Conservation (phyloP, 2,329 filamentous ascomycete species). For the Raffaelea ambrosiae region DNA sequence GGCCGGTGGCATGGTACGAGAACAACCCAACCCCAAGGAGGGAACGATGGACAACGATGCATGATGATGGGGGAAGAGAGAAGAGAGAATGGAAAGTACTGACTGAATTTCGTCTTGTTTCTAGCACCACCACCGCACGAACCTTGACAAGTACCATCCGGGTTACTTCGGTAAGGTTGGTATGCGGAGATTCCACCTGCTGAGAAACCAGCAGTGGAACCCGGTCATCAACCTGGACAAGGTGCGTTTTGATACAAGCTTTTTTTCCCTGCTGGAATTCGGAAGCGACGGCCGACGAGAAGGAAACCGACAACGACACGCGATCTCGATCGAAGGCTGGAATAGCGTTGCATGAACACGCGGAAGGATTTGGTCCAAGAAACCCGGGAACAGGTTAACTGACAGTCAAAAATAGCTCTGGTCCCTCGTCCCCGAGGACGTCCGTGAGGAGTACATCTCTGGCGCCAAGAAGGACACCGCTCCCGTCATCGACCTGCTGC, state of each 20-base stretch:
- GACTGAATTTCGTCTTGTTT: not conserved
- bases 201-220: conserved; percentile 96
- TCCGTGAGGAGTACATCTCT: conserved; percentile 82
- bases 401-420: conserved; percentile 56
- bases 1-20: conserved; percentile 65
- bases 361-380: not conserved
- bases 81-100: not conserved
- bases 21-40: conserved; percentile 34
- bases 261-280: too few species aligned
- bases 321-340: too few species aligned
- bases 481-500: conserved; percentile 94
- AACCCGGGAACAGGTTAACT: not conserved
- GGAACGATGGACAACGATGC: conserved; percentile 1
- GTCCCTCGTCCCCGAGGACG: conserved; percentile 87
- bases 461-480: conserved; percentile 80
- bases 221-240: conserved; percentile 98
- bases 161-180: conserved; percentile 99
- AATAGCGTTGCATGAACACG: too few species aligned
- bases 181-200: conserved; percentile 96
- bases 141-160: conserved; percentile 79
- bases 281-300: too few species aligned
- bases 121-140: conserved; percentile 87
- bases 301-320: not conserved
- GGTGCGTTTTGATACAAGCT: conserved; percentile 37
- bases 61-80: too few species aligned